Evolutionary conservation across 1,284 basidiomycete species (phyloP).

Genomic region (Exsudoporus floridanus): DNA sequence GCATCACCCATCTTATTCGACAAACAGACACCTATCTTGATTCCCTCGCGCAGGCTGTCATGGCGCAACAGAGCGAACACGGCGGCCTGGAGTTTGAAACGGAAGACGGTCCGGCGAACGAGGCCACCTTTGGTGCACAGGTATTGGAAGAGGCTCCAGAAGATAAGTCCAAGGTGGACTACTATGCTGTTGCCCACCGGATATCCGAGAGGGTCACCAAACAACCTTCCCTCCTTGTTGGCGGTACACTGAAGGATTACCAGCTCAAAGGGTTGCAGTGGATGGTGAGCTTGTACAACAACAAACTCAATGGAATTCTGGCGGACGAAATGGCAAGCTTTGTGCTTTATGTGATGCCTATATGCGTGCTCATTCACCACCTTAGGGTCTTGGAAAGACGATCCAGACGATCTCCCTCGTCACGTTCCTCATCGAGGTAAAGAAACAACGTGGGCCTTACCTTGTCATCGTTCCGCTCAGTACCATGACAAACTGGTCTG

Average conservation of each 20-base stretch:
- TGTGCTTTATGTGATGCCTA: constrained; percentile 8
- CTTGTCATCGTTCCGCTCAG: constrained; percentile 98
- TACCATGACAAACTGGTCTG: constrained; percentile 98
- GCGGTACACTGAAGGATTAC: constrained; percentile 89
- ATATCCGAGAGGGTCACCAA: constrained; percentile 86
- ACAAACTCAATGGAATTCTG: constrained; percentile 94
- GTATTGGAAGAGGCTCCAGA: constrained; percentile 54
- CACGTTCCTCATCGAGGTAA: constrained; percentile 92
- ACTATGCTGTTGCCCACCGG: constrained; percentile 94
- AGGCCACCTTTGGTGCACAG: constrained; percentile 89
- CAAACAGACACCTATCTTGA: constrained; percentile 97
- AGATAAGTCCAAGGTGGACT: constrained; percentile 85
- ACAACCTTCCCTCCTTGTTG: constrained; percentile 83
- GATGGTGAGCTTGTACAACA: constrained; percentile 99
- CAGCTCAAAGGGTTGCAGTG: constrained; percentile 93
- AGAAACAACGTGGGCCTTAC: constrained; percentile 92
- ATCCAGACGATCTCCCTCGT: constrained; percentile 97
- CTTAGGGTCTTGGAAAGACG: constrained; percentile 91
- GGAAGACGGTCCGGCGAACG: constrained; percentile 77
- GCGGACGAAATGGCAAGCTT: constrained; percentile 93
- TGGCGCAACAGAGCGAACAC: constrained; percentile 89
- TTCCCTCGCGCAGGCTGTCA: constrained; percentile 91
- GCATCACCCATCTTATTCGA: constrained; percentile 93
- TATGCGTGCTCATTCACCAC: constrained; percentile 13
- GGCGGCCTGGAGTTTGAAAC: constrained; percentile 48